A percentile compares a stretch with the other conserved stretches of the same genome.
Evolutionary conservation across 805 yeast genomes (phyloP).

Genomic region (Candida easanensis): DNA sequence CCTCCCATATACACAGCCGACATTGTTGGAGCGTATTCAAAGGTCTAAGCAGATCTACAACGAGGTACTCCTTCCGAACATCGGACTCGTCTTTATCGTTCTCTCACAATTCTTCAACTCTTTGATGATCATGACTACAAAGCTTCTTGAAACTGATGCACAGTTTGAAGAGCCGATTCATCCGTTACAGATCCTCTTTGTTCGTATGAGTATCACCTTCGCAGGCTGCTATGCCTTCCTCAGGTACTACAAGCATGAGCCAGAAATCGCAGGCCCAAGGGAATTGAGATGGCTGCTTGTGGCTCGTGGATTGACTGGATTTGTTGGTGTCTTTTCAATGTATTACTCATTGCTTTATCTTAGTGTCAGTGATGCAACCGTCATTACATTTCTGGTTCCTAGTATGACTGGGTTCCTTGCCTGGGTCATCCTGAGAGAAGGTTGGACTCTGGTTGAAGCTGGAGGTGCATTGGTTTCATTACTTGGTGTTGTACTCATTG

Average conservation of each 20-base stretch:
- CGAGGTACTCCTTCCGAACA: slow-evolving; percentile 18
- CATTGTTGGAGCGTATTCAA: too few species aligned
- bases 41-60: too few species aligned
- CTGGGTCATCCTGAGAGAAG: slow-evolving; percentile 61
- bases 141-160: slow-evolving; percentile 65
- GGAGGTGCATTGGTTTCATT: slow-evolving; percentile 67
- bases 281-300: slow-evolving; percentile 51
- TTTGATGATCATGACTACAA: slow-evolving; percentile 71
- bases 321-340: slow-evolving; percentile 75
- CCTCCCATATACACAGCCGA: too few species aligned
- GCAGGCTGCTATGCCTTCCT: slow-evolving; percentile 55
- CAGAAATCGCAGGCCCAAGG: slow-evolving; percentile 70
- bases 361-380: slow-evolving; percentile 76
- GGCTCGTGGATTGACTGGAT: slow-evolving; percentile 70
- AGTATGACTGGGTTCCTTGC: slow-evolving; percentile 75
- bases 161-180: slow-evolving; percentile 59
- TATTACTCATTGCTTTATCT: slow-evolving; percentile 73
- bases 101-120: slow-evolving; percentile 73
- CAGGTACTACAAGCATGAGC: slow-evolving; percentile 47
- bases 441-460: slow-evolving; percentile 64
- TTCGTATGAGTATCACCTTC: slow-evolving; percentile 74
- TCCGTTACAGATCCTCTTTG: slow-evolving; percentile 75
- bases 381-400: slow-evolving; percentile 77
- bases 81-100: slow-evolving; percentile 57
- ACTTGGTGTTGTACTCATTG: slow-evolving; percentile 74